phyloP scores from a whole-genome alignment of 495 filamentous ascomycete genomes.

The Neurospora sp. region DNA sequence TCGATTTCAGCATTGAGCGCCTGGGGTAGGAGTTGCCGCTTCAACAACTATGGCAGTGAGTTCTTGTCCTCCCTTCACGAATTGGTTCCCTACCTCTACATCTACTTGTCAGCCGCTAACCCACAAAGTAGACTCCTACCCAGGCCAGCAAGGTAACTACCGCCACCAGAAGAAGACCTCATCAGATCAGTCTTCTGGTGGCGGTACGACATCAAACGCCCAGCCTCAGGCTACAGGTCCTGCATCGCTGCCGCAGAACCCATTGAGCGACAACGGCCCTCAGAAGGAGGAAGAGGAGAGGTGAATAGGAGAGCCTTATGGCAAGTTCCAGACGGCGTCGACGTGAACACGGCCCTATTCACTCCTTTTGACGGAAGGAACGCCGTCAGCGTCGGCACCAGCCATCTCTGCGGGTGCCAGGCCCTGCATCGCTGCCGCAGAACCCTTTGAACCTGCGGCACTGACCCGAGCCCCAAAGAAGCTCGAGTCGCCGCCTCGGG shows the following conservation, averaged over 20 bases:
- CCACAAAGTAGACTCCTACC: not conserved
- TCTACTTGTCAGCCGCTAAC: not conserved
- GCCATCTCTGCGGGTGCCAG: not conserved
- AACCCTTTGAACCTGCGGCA: no score
- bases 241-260: not conserved
- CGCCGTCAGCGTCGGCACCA: no score
- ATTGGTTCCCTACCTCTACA: not conserved
- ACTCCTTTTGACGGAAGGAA: no score
- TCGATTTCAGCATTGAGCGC: not conserved
- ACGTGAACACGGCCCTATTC: no score
- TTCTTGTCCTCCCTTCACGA: not conserved
- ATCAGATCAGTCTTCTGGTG: not conserved
- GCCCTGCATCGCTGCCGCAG: not conserved
- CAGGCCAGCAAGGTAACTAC: not conserved
- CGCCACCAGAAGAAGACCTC: not conserved
- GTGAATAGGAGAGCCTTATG: no score
- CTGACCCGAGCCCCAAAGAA: no score
- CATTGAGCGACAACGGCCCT: no score
- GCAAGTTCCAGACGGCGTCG: no score
- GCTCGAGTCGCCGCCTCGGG: conserved; percentile 20
- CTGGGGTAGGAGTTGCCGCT: not conserved
- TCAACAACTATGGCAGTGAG: not conserved
- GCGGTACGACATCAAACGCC: not conserved
- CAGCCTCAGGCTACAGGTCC: not conserved
- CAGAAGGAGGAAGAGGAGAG: no score